Evolutionary conservation across 2,329 filamentous ascomycete genomes (phyloP).

Genomic region (Aureobasidium sp.): DNA sequence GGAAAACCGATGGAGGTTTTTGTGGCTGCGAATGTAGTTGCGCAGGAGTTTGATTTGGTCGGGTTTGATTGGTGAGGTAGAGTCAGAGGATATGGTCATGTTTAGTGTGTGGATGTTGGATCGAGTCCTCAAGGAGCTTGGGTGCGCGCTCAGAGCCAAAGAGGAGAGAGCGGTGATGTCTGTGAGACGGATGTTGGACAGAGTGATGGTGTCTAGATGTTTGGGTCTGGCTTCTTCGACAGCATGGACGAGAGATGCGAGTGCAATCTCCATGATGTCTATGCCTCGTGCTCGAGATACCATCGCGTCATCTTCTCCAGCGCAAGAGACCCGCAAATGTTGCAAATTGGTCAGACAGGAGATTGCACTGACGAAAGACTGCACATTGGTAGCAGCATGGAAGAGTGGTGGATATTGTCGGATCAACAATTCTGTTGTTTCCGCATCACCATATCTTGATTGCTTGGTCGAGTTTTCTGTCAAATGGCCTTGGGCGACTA

Average conservation of each 20-base stretch:
- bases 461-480: slow-evolving; percentile 48
- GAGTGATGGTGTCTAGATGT: slow-evolving; percentile 61
- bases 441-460: slow-evolving; percentile 72
- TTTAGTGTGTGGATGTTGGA: slow-evolving; percentile 66
- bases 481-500: slow-evolving; percentile 51
- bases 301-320: slow-evolving; percentile 56
- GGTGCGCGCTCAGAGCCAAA: slow-evolving; percentile 63
- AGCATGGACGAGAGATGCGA: slow-evolving; percentile 79
- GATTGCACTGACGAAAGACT: slow-evolving; percentile 73
- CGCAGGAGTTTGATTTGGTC: slow-evolving; percentile 52
- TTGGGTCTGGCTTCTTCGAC: slow-evolving; percentile 65
- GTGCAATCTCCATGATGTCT: slow-evolving; percentile 76
- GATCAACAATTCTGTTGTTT: slow-evolving; percentile 73
- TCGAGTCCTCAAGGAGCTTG: slow-evolving; percentile 67
- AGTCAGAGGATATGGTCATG: slow-evolving; percentile 57
- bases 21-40: slow-evolving; percentile 67
- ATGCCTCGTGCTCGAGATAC: slow-evolving; percentile 55
- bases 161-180: slow-evolving; percentile 74
- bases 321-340: slow-evolving; percentile 70
- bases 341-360: slow-evolving; percentile 60
- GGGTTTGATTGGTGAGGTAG: slow-evolving; percentile 29
- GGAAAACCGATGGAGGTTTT: slow-evolving; percentile 59
- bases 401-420: slow-evolving; percentile 85
- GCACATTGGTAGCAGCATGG: slow-evolving; percentile 81
- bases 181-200: slow-evolving; percentile 66